phyloP scores from a whole-genome alignment of 2,329 filamentous ascomycete species.

The Aspergillus sp. region DNA sequence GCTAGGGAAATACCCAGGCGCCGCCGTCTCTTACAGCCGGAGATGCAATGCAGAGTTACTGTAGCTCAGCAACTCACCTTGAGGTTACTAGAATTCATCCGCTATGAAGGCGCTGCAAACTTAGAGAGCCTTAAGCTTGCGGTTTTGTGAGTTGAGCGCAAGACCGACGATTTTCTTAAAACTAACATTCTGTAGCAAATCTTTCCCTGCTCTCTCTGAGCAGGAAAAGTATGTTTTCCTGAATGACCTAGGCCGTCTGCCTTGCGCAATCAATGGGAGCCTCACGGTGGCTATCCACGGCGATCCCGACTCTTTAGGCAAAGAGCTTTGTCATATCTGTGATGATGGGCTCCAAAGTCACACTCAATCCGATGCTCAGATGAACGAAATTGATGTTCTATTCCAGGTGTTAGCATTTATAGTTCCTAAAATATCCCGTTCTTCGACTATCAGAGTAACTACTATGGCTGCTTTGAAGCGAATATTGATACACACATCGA shows the following conservation, averaged over 20 bases:
- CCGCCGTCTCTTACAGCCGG: conserved; percentile 32
- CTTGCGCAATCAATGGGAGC: conserved; percentile 56
- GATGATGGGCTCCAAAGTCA: conserved; percentile 30
- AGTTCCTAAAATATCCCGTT: conserved; percentile 44
- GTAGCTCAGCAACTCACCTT: conserved; percentile 34
- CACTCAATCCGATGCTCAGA: conserved; percentile 12
- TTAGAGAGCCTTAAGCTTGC: conserved; percentile 44
- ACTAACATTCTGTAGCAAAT: conserved; percentile 29
- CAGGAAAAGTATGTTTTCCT: conserved; percentile 54
- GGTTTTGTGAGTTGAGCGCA: conserved; percentile 48
- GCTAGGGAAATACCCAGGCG: conserved; percentile 34
- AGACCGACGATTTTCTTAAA: not conserved
- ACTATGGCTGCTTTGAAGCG: conserved; percentile 72
- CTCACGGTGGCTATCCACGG: conserved; percentile 36
- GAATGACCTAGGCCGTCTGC: conserved; percentile 56
- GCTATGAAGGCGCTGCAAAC: conserved; percentile 31
- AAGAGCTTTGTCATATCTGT: conserved; percentile 38
- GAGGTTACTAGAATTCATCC: conserved; percentile 35
- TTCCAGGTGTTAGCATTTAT: conserved; percentile 46
- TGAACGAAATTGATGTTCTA: conserved; percentile 31
- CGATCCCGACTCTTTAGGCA: conserved; percentile 18
- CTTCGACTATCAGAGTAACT: conserved; percentile 63
- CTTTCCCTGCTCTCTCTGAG: conserved; percentile 51
- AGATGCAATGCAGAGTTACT: conserved; percentile 32
- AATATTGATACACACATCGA: conserved; percentile 66